phyloP scores from a whole-genome alignment of 139 green algal species.

The Haematococcus lacustris region DNA sequence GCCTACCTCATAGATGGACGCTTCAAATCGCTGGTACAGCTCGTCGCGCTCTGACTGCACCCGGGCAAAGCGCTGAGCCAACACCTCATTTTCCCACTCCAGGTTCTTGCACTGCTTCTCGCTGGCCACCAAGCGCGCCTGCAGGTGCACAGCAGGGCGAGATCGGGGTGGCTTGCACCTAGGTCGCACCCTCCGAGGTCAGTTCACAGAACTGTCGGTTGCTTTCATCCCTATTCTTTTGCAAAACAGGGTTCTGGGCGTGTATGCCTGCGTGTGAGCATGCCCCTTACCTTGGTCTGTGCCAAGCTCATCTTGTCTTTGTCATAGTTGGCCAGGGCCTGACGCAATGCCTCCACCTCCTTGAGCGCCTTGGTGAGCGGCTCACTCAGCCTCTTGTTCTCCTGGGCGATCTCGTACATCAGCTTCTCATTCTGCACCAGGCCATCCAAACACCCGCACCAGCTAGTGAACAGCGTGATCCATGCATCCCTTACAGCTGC shows the following conservation, averaged over 20 bases:
- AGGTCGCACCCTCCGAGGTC: too few species aligned
- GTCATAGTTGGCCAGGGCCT: constrained; percentile 61
- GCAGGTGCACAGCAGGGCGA: not conserved
- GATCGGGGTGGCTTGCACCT: too few species aligned
- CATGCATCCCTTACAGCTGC: not conserved
- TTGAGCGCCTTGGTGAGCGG: constrained; percentile 74
- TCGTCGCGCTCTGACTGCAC: constrained; percentile 66
- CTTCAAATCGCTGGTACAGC: constrained; percentile 71
- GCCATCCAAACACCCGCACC: too few species aligned
- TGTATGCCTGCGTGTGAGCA: too few species aligned
- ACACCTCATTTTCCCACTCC: constrained; percentile 81
- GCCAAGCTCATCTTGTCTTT: constrained; percentile 69
- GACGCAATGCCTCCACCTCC: constrained; percentile 62
- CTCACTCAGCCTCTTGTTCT: constrained; percentile 84
- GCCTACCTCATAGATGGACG: constrained; percentile 64
- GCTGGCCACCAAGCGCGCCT: constrained; percentile 56
- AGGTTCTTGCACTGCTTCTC: constrained; percentile 77
- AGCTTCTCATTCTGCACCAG: constrained; percentile 72
- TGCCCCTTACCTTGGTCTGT: too few species aligned
- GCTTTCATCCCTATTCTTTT: too few species aligned
- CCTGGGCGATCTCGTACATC: constrained; percentile 71
- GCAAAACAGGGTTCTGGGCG: too few species aligned
- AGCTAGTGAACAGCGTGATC: too few species aligned
- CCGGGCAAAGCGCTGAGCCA: constrained; percentile 63
- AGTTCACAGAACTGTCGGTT: too few species aligned